These are phyloP conservation scores for Xylaria telfairii DNA, from an alignment of 495 filamentous ascomycete species.

Conservation along the genomic window DNA sequence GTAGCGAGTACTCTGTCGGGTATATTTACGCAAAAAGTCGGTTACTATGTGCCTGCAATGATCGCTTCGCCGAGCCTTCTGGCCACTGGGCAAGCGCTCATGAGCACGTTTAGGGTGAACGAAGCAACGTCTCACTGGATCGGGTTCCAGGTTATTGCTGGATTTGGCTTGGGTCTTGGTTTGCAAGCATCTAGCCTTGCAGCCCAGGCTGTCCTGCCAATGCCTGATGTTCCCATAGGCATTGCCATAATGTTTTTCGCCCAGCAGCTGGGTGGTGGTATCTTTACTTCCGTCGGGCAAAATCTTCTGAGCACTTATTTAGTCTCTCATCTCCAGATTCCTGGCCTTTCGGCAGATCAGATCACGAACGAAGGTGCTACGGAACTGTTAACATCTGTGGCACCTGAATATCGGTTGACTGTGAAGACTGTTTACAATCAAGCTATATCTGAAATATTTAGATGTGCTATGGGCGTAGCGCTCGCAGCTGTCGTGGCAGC, in stretches of 20 bases:
- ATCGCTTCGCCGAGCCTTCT: conserved; percentile 62
- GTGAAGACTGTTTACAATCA: conserved; percentile 64
- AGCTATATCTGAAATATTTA: conserved; percentile 60
- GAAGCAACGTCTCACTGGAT: conserved; percentile 67
- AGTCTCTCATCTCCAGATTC: conserved; percentile 53
- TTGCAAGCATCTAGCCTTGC: conserved; percentile 72
- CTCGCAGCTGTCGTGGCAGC: conserved; percentile 58
- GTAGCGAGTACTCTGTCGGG: conserved; percentile 58
- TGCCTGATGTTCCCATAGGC: conserved; percentile 65
- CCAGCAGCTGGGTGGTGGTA: conserved; percentile 69
- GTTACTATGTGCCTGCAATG: conserved; percentile 75
- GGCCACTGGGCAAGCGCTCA: conserved; percentile 69
- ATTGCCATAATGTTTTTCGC: conserved; percentile 69
- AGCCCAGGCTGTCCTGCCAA: conserved; percentile 65
- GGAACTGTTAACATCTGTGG: conserved; percentile 52
- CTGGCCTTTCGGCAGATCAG: conserved; percentile 50
- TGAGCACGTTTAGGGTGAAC: conserved; percentile 66
- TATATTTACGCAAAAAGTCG: conserved; percentile 57
- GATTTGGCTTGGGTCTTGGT: conserved; percentile 74
- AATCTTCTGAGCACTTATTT: conserved; percentile 68
- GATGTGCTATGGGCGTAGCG: conserved; percentile 59
- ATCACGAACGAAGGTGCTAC: conserved; percentile 66
- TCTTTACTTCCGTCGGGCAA: conserved; percentile 70
- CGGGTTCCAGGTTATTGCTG: conserved; percentile 73
- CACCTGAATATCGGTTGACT: conserved; percentile 43